A percentile compares a stretch with the other conserved stretches of the same genome.
These are phyloP conservation scores for Iberis pinnata DNA, from an alignment of 345 rosid species.

Conservation along the genomic window DNA sequence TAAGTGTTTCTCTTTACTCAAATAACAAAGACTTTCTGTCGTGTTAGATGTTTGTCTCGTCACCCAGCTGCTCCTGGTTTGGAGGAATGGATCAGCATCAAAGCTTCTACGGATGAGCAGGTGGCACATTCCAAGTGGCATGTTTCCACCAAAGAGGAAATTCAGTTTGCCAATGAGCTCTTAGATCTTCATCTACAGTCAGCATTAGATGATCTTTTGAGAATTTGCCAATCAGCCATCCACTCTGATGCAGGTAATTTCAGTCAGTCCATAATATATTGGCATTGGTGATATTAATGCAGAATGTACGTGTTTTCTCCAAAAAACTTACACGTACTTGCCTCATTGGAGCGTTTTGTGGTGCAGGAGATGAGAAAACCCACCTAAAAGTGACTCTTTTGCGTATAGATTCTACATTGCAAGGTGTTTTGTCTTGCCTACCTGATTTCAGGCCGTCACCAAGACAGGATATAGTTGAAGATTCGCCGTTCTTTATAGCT, in stretches of 20 bases:
- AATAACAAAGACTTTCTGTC: constrained; percentile 26
- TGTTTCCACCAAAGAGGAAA: constrained; percentile 74
- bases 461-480: constrained; percentile 51
- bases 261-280: constrained; percentile 2
- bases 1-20: constrained; percentile 2
- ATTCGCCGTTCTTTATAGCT: constrained; percentile 76
- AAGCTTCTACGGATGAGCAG: constrained; percentile 55
- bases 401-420: constrained; percentile 93
- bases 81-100: constrained; percentile 93
- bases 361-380: constrained; percentile 90
- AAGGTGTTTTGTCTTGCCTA: constrained; percentile 96
- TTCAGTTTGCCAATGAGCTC: constrained; percentile 93
- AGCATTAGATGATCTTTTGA: constrained; percentile 78
- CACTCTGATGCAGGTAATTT: constrained; percentile 76
- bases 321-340: constrained; percentile 12
- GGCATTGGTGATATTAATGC: constrained; percentile 6
- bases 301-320: constrained; percentile 11
- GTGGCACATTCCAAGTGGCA: constrained; percentile 70
- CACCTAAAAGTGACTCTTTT: constrained; percentile 96
- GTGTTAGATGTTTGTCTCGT: constrained; percentile 51
- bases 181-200: constrained; percentile 76
- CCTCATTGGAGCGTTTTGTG: constrained; percentile 26
- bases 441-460: constrained; percentile 92
- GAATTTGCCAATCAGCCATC: constrained; percentile 64
- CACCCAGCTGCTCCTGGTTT: constrained; percentile 77